Base-by-base conservation (phyloP, 768 basidiomycete species). In the Psilocybe tampanensis region DNA sequence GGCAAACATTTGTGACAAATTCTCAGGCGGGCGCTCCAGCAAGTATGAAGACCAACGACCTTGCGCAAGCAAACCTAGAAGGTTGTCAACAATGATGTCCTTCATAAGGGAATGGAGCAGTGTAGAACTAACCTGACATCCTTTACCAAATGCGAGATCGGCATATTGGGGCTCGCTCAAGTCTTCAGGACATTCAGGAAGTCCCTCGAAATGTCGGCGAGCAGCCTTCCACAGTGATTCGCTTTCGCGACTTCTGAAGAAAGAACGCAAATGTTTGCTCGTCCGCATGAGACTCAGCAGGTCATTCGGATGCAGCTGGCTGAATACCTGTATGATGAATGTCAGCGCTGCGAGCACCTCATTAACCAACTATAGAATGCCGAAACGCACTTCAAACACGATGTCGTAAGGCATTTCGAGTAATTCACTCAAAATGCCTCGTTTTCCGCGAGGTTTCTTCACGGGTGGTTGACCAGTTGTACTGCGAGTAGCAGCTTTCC, bases 101-200 rank as follows among this genome's bases (percentile, higher is more conserved):
- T n/a, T 15, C 4, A n/a, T 12, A 9, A 13, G n/a, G 21, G 8
- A 13, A 15, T 39, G 6, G 36, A 39, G 12, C 3, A n/a, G 15
- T 13, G 15, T 3, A 39, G 19, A 8, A 58, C 60, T 22, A 29
- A 68, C 66, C n/a, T 63, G 58, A 29, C 66, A 68, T 8, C 44
- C 47, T 8, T 59, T 62, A 12, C 44, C 59, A 42, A 66, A 67
- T 11, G 56, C 44, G 2, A 70, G 51, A 33, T 63, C 60, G 9
- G 66, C 64, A 41, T 67, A 70, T 45, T 60, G 62, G 0, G 68
- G 68, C 54, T 72, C 69, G n/a, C 36, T 64, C 50, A 71, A 42
- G 21, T 70, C 66, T 8, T 56, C 44, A 6, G 66, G 68, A 44
- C 66, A 68, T 15, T 61, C 57, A 17, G 68, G 68, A 2, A 71